These are phyloP conservation scores for Xenoacremonium recifei DNA, from an alignment of 2,329 filamentous ascomycete genomes.

Conservation along the genomic window DNA sequence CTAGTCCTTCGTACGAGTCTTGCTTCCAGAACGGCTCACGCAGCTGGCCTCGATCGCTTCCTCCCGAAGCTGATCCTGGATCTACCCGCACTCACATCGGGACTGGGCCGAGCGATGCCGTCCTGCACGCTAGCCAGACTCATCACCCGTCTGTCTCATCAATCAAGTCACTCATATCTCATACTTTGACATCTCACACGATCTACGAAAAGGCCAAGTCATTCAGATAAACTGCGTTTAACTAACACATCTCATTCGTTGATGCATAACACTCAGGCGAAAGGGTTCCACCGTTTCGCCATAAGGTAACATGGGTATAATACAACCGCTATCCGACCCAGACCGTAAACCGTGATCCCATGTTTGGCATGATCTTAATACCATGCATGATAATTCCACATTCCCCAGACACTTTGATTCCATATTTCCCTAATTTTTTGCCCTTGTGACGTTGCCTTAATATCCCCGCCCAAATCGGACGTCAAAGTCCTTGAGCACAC, in stretches of 20 bases:
- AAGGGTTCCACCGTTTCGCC: slow-evolving; percentile 17
- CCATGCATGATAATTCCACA: slow-evolving; percentile 1
- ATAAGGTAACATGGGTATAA: slow-evolving; percentile 30
- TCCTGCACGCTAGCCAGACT: slow-evolving; percentile 5
- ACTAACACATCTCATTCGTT: slow-evolving; percentile 24
- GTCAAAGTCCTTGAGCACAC: slow-evolving; percentile 79
- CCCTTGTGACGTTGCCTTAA: slow-evolving; percentile 21
- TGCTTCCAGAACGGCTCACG: neutral
- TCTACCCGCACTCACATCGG: neutral
- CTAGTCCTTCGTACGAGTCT: neutral
- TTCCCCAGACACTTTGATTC: slow-evolving; percentile 2
- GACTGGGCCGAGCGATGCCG: no score
- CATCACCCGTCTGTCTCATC: no score
- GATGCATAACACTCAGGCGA: slow-evolving; percentile 20
- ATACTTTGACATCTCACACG: no score
- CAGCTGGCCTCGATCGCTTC: neutral
- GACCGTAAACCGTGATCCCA: slow-evolving; percentile 19
- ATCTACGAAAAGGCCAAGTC: no score
- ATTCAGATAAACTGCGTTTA: slow-evolving; percentile 8
- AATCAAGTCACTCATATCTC: no score
- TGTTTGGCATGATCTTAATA: slow-evolving; percentile 16
- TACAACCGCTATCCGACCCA: slow-evolving; percentile 26
- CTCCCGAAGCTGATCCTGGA: neutral
- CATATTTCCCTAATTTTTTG: neutral
- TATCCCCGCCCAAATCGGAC: slow-evolving; percentile 61